Base-by-base conservation (phyloP, 2,329 filamentous ascomycete genomes). In the Xylaria sp. region DNA sequence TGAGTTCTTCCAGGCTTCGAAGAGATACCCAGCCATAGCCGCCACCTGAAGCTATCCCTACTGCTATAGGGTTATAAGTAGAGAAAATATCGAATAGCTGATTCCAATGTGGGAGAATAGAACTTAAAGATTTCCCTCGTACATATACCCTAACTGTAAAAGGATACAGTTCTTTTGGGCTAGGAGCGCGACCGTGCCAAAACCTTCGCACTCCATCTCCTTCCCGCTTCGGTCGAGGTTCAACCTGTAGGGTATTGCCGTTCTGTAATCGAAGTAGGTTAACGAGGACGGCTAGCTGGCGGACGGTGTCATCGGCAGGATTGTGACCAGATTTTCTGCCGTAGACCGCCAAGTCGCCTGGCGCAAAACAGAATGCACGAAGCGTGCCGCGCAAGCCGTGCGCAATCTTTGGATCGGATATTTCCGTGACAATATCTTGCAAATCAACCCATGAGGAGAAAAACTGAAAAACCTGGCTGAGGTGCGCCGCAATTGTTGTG, bases 391-490 rank as follows among this genome's bases (percentile, higher is more conserved):
- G 63, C 49, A 66, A 20, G 59, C 69, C 56, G 10, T n/a, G 36
- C 33, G 55, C 39, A 25, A 15, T 56, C 36, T 54, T 48, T 20
- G 36, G 23, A 10, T 59, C 4, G 25, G 41, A 56, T 5, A 67
- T 25, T 56, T 67, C 63, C 23, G 56, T 59, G 2, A 52, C 43
- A 15, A 71, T 52, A 1, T 69, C 69, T 64, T 69, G 63, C 20
- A 71, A 52, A 51, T 69, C 67, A 39, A 67, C 69, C 67, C 61
- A 69, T 41, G 61, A 71, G 2, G 62, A 67, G 18, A 69, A 67
- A 39, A 64, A 71, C 41, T 8, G 39, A 8, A 66, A 28, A 43
- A 67, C 20, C 25, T 51, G 52, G 46, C 48, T 36, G 7, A 69
- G 39, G 56, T 71, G 58, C 12, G 67, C 43, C 9, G 41, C 52